These are phyloP conservation scores for Aspergillus brunneoviolaceus DNA, from an alignment of 2,329 filamentous ascomycete genomes.

Conservation along the genomic window DNA sequence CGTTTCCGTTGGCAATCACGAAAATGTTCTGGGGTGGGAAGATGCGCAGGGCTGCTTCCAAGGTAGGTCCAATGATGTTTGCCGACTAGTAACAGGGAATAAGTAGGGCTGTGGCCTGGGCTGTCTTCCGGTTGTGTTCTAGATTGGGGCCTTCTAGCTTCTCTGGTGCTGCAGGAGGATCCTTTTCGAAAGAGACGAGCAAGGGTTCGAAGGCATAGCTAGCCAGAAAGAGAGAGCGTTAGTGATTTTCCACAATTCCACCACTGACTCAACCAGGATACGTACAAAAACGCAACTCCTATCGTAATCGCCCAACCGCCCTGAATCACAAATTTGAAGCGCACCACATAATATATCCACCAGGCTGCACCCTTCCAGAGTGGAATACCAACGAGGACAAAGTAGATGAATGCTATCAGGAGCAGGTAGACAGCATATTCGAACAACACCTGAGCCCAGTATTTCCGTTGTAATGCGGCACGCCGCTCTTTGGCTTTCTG, in stretches of 20 bases:
- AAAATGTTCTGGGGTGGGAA: constrained; percentile 50
- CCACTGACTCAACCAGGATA: background rate
- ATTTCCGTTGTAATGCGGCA: constrained; percentile 25
- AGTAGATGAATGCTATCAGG: constrained; percentile 44
- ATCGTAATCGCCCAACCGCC: constrained; percentile 45
- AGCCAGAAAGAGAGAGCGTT: background rate
- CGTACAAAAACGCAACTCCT: constrained; percentile 37
- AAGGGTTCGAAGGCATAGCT: constrained; percentile 32
- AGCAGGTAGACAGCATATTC: constrained; percentile 41
- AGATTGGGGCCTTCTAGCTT: constrained; percentile 9
- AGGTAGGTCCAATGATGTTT: constrained; percentile 42
- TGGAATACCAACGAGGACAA: constrained; percentile 47
- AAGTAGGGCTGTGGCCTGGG: constrained; percentile 41
- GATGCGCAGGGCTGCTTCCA: constrained; percentile 47
- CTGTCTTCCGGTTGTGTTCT: constrained; percentile 19
- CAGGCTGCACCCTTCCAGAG: constrained; percentile 49
- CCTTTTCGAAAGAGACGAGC: constrained; percentile 35
- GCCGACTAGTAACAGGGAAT: constrained; percentile 53
- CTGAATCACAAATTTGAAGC: constrained; percentile 40
- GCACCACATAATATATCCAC: constrained; percentile 44
- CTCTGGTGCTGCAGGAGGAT: constrained; percentile 22
- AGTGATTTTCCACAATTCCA: too few species aligned
- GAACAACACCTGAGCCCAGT: constrained; percentile 39
- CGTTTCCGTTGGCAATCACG: constrained; percentile 52
- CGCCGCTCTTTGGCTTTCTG: constrained; percentile 3